Evolutionary conservation across 192 early-diverging fungal genomes (phyloP).

Genomic region (Coemansia sp.): DNA sequence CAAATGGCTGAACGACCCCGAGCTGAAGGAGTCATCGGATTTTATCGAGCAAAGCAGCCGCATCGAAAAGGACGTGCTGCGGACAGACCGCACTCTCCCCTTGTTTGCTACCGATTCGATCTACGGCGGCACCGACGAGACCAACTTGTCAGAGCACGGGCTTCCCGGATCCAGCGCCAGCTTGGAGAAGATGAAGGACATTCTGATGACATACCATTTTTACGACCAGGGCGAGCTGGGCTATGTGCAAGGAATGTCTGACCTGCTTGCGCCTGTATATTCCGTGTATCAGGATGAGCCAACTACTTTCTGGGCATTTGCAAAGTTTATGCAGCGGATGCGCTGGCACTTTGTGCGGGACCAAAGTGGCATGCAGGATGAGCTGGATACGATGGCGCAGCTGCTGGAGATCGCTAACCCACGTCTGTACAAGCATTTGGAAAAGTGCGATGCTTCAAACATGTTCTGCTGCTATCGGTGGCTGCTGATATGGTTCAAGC

Average conservation of each 20-base stretch:
- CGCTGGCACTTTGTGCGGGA: conserved; percentile 88
- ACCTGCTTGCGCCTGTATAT: conserved; percentile 86
- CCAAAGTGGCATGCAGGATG: conserved; percentile 91
- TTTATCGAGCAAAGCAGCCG: conserved; percentile 73
- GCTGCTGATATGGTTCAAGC: conserved; percentile 95
- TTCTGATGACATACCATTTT: conserved; percentile 89
- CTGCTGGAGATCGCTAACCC: conserved; percentile 89
- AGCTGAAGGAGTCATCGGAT: conserved; percentile 55
- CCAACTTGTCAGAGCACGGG: conserved; percentile 16
- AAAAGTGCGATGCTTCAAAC: conserved; percentile 75
- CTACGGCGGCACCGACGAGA: conserved; percentile 51
- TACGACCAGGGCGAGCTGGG: conserved; percentile 66
- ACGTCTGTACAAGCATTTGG: conserved; percentile 76
- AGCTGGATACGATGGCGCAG: conserved; percentile 76
- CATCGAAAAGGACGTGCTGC: conserved; percentile 94
- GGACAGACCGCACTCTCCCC: conserved; percentile 85
- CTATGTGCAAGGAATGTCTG: conserved; percentile 98
- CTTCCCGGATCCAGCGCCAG: conserved; percentile 70
- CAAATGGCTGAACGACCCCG: conserved; percentile 62
- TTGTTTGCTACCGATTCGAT: conserved; percentile 74
- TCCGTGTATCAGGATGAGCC: conserved; percentile 86
- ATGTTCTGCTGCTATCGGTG: conserved; percentile 98
- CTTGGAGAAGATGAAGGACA: conserved; percentile 84
- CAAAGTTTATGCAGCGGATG: conserved; percentile 86
- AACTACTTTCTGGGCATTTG: conserved; percentile 92